Base-by-base conservation (phyloP, 176 grass and related monocot genomes). In the Urochloa ruziziensis region DNA sequence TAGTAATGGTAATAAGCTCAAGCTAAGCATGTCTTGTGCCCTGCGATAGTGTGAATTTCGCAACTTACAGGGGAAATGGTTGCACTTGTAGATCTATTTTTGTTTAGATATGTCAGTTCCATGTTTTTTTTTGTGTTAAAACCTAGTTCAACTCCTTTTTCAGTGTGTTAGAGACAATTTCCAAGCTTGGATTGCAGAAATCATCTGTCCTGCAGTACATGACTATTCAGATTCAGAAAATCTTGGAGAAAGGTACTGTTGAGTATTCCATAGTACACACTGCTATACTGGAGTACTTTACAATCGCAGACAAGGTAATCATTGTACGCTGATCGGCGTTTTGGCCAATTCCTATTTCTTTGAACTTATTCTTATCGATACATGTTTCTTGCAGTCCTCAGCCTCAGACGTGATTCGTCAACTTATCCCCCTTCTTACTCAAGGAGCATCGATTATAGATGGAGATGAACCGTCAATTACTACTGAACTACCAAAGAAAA, bases 291-390 rank as follows among this genome's bases (percentile, higher is more conserved):
- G 96, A 98, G 58, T 98, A 95, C 75, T 89, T 98, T 40, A 92
- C 93, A 84, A 98, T 98, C 35, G 96, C 96, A 48, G 96, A 98
- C 72, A 95, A 94, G 96, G 96, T 98, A 91, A 77, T 77, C 34
- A 11, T 36, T 67, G 51, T 51, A 49, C 66, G 33, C 32, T 37
- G 27, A 43, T 48, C 47, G 67, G 10, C 61, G 9, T 84, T 77
- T 47, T 63, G 28, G 17, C n/a, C 29, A 62, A 14, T 8, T 64
- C 34, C 54, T 54, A 23, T 68, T 29, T 56, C 14, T 3, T 14
- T 35, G 7, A 69, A 75, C 6, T 28, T 6, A 16, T 28, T 77
- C 36, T 86, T 58, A 86, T 66, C 1, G 67, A 67, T 77, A 30
- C 8, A 14, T 83, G 33, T 82, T 67, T 67, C 92, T 62, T 16